Base-by-base conservation (phyloP, 2,329 filamentous ascomycete genomes). In the Calonectria pseudoturangicola region DNA sequence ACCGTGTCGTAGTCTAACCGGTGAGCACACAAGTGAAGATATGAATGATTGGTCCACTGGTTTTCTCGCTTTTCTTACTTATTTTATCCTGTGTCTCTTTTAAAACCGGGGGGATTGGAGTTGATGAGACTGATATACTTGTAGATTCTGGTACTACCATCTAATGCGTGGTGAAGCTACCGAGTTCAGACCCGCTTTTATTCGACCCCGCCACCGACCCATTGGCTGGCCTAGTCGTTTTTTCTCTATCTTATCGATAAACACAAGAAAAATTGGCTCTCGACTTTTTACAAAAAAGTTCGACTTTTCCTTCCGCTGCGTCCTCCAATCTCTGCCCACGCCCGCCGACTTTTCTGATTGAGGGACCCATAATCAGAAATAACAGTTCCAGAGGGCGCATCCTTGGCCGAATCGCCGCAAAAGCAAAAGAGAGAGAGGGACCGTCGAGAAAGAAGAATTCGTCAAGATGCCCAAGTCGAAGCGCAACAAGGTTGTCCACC, bases 401-500 rank as follows among this genome's bases (percentile, higher is more conserved):
- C 16, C 18, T 47, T 45, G 39, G 18, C 41, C 27, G 6, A 30
- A 21, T 10, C 41, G 28, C 39, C 9, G 16, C 7, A 21, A 30
- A 21, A 21, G 21, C n/a, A 28, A 45, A 21, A 45, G n/a, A 63
- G 36, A 8, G 8, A 43, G 41, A 28, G 33, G 33, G 5, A 21
- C 10, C 41, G 28, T 50, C 16, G 10, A 15, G 12, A 30, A 21
- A 33, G 21, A 45, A 28, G 13, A 60, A 78, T 67, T 75, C 76
- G 76, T 76, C 83, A 88, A 81, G 77, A 99, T 99, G 97, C 97
- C 97, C 84, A 96, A 97, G 89, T 98, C 97, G 76, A 98, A 97
- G 90, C 94, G 97, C 86, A 90, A 93, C 80, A 96, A 93, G 86
- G 89, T 97, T 85, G 92, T 98, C 79, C 94, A 98, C 88, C 91